Base-by-base conservation (phyloP, 768 basidiomycete genomes). In the Psilocybe sp. region DNA sequence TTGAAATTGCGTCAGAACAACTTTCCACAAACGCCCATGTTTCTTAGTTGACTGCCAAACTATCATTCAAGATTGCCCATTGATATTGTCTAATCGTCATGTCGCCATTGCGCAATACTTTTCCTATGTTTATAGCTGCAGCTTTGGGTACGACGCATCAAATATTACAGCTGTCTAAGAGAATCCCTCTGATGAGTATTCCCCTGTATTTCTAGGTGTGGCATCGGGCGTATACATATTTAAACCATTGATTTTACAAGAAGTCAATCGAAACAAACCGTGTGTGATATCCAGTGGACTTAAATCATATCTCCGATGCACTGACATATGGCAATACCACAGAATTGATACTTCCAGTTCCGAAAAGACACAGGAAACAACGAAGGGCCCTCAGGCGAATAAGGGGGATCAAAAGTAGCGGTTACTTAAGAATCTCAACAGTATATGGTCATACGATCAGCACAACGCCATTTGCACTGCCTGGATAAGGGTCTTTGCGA, bases 211-310 rank as follows among this genome's bases (percentile, higher is more conserved):
- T 44, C 12, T 53, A 87, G 85, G 85, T 28, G 63, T 84, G 44
- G 55, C 73, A 20, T 85, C 85, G 11, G 85, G 85, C 8, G 61
- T 84, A 16, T 86, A 87, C 61, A 81, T 86, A 46, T 87, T 87
- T 68, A 75, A 77, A 57, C 84, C 84, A 4, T 55, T 75, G 50
- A 57, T 77, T 15, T 44, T 61, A 34, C 50, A 65, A 37, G 59
- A 62, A 51, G 37, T 45, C 35, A 41, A 52, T 35, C 49, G 23
- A 28, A 7, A 28, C 3, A 28, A 62, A 47, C 44, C 47, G 60
- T 63, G 48, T 44, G 65, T 60, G 47, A 44, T 38, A 40, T 37
- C 28, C 37, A 40, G 39, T 40, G 47, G 40, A 43, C 47, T 36
- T 40, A 47, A 7, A 46, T 23, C 18, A 53, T 37, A 40, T 28